A percentile compares a stretch with the other conserved stretches of the same genome.
Evolutionary conservation across 1,139 yeast genomes (phyloP).

Genomic region (Maudiozyma humilis): DNA sequence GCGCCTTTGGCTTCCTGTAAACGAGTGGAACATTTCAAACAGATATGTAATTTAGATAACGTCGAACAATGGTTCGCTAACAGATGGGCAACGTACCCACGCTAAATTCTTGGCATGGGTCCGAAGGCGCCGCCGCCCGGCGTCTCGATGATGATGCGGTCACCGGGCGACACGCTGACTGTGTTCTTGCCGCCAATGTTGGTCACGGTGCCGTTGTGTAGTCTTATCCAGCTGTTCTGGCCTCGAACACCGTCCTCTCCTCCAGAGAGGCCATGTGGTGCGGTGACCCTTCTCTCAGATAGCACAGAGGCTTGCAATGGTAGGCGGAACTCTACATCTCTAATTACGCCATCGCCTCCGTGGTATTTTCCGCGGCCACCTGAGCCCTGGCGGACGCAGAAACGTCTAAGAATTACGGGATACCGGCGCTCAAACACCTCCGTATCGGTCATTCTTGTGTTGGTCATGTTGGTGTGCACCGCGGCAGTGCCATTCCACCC

Average conservation of each 20-base stretch:
- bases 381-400: slow-evolving; percentile 43
- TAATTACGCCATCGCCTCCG: slow-evolving; percentile 58
- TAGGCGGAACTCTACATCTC: slow-evolving; percentile 53
- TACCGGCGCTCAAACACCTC: slow-evolving; percentile 60
- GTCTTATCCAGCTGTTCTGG: slow-evolving; percentile 46
- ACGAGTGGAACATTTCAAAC: too few relatives aligned
- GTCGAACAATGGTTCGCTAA: too few relatives aligned
- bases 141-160: slow-evolving; percentile 44
- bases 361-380: slow-evolving; percentile 50
- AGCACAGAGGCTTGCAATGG: slow-evolving; percentile 51
- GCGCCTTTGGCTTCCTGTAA: too few relatives aligned
- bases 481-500: slow-evolving; percentile 57
- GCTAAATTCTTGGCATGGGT: neutral
- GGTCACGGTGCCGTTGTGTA: slow-evolving; percentile 28
- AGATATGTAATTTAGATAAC: too few relatives aligned
- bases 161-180: slow-evolving; percentile 44
- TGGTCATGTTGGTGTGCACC: slow-evolving; percentile 65
- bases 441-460: slow-evolving; percentile 62
- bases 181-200: slow-evolving; percentile 55
- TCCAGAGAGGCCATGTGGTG: slow-evolving; percentile 56
- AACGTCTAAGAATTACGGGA: slow-evolving; percentile 53
- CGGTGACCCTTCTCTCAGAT: slow-evolving; percentile 51
- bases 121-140: slow-evolving; percentile 56
- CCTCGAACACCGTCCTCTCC: slow-evolving; percentile 56
- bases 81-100: too few relatives aligned